Conservation (phyloP, 768 basidiomycete species). For the Suillus brevipes region DNA sequence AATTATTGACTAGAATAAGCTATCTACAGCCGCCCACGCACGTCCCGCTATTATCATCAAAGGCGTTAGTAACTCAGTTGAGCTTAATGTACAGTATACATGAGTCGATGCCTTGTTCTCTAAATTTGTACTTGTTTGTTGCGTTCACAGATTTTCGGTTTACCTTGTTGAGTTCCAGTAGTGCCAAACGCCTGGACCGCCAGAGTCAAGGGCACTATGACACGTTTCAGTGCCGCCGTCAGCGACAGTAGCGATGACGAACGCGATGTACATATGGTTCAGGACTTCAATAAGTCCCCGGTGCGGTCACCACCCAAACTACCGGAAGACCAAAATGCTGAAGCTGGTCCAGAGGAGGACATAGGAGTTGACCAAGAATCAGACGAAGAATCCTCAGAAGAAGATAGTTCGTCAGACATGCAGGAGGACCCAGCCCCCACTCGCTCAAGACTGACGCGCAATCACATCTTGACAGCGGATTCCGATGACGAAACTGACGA, state of each 20-base stretch:
- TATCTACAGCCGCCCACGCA: neutral
- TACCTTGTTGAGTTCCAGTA: conserved; percentile 20
- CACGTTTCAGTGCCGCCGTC: conserved; percentile 66
- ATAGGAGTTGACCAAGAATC: conserved; percentile 36
- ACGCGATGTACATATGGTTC: conserved; percentile 35
- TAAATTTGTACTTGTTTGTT: conserved; percentile 33
- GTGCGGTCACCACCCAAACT: conserved; percentile 23
- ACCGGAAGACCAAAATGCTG: conserved; percentile 33
- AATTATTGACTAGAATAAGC: neutral
- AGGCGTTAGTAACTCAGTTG: neutral
- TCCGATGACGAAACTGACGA: conserved; percentile 56
- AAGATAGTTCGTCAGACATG: conserved; percentile 43
- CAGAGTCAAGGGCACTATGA: conserved; percentile 42
- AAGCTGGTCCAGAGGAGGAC: conserved; percentile 27
- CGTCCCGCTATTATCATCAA: neutral
- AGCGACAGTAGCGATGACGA: conserved; percentile 60
- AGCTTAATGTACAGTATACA: neutral
- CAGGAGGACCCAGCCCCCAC: conserved; percentile 45
- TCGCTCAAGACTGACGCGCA: conserved; percentile 32
- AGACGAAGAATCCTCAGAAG: conserved; percentile 40
- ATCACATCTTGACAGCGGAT: conserved; percentile 51
- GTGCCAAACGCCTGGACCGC: conserved; percentile 1
- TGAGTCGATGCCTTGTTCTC: neutral
- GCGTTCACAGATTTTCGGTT: conserved; percentile 16
- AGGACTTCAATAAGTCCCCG: conserved; percentile 21